Evolutionary conservation across 108 stramenopile species (phyloP).

Genomic region (Skeletonema grethae): DNA sequence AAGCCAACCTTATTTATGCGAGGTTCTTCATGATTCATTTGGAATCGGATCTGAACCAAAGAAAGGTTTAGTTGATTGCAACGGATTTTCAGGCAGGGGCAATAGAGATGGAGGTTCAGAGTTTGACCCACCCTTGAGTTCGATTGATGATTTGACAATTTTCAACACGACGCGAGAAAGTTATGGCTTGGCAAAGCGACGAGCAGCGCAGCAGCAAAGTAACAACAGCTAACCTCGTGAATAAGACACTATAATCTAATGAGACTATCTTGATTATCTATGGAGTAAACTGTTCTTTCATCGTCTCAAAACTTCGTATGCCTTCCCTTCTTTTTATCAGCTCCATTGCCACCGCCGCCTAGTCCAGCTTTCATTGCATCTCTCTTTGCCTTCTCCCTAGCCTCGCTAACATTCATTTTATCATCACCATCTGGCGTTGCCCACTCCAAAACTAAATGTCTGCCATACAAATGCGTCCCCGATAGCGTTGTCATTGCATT

Average conservation of each 20-base stretch:
- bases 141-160: slow-evolving; percentile 25
- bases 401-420: slow-evolving; percentile 46
- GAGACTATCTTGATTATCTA: no score
- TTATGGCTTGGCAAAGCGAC: slow-evolving; percentile 34
- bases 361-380: slow-evolving; percentile 53
- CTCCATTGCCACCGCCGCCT: slow-evolving; percentile 13
- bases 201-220: slow-evolving; percentile 15
- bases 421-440: slow-evolving; percentile 74
- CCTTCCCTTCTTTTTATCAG: slow-evolving; percentile 23
- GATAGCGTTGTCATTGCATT: slow-evolving; percentile 86
- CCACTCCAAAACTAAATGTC: slow-evolving; percentile 98
- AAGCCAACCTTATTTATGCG: slow-evolving; percentile 44
- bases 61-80: slow-evolving; percentile 35
- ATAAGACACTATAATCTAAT: not conserved
- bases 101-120: slow-evolving; percentile 42
- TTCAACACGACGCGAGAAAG: slow-evolving; percentile 46
- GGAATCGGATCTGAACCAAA: slow-evolving; percentile 39
- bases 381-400: slow-evolving; percentile 79
- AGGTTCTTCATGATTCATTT: slow-evolving; percentile 52
- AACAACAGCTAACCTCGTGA: not conserved
- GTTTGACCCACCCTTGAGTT: slow-evolving; percentile 33
- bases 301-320: slow-evolving; percentile 28
- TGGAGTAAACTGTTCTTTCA: not conserved
- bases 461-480: slow-evolving; percentile 96
- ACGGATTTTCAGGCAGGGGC: slow-evolving; percentile 33